Conservation (phyloP, 192 early-diverging fungal species). For the Coemansia javaensis region DNA sequence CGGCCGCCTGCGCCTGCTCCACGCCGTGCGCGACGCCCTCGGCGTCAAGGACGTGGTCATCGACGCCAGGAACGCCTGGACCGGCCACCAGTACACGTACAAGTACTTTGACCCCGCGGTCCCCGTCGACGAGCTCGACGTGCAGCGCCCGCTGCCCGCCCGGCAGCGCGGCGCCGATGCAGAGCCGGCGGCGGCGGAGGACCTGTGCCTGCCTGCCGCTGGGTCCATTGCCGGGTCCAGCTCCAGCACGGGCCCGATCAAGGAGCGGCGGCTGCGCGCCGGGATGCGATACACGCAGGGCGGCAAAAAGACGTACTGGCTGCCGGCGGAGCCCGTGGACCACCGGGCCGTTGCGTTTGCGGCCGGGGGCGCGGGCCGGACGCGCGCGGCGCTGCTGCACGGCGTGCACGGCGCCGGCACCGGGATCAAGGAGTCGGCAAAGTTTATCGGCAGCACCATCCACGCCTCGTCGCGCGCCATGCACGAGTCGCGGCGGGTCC, state of each 20-base stretch:
- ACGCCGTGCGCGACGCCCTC: conserved; percentile 75
- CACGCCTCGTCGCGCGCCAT: conserved; percentile 33
- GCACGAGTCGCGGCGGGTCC: conserved; percentile 32
- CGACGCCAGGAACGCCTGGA: conserved; percentile 73
- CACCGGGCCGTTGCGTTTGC: conserved; percentile 41
- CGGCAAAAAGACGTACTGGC: conserved; percentile 53
- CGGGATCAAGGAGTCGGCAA: conserved; percentile 13
- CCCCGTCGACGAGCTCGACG: conserved; percentile 52
- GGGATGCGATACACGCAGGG: conserved; percentile 54
- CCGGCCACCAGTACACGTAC: conserved; percentile 75
- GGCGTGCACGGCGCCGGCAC: conserved; percentile 10
- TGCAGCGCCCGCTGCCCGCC: conserved; percentile 51
- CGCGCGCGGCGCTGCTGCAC: conserved; percentile 18
- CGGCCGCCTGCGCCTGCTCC: conserved; percentile 68
- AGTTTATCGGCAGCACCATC: conserved; percentile 34
- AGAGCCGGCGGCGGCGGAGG: too few relatives aligned
- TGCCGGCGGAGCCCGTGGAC: conserved; percentile 47
- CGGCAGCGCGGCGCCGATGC: conserved; percentile 24
- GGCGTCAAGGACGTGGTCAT: conserved; percentile 80
- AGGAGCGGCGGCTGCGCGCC: conserved; percentile 49
- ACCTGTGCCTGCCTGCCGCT: too few relatives aligned
- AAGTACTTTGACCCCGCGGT: conserved; percentile 71
- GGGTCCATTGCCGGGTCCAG: too few relatives aligned
- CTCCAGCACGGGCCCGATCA: too few relatives aligned
- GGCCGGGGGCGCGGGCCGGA: conserved; percentile 28